Percentiles rank a stretch among this genome's conserved stretches.
phyloP scores from a whole-genome alignment of 441 rosid species.

The Cnidoscolus chayamansa region DNA sequence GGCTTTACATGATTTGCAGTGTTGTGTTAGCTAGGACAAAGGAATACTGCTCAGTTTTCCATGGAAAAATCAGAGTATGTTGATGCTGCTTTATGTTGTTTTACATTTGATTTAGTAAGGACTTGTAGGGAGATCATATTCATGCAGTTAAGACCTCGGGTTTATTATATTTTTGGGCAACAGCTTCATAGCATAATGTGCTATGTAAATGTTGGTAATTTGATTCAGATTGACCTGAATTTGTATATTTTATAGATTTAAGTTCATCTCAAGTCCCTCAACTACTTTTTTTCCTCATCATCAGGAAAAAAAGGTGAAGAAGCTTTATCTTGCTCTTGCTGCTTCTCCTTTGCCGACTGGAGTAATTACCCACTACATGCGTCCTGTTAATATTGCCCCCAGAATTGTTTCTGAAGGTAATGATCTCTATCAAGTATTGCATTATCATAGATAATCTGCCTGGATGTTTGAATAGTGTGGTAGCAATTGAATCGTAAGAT shows the following conservation, averaged over 20 bases:
- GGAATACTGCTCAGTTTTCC: conserved; percentile 76
- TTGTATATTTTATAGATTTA: neutral
- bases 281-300: neutral
- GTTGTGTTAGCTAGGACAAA: conserved; percentile 77
- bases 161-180: neutral
- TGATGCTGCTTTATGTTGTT: neutral
- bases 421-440: conserved; percentile 17
- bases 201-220: neutral
- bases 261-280: conserved; percentile 7
- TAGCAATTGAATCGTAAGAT: neutral
- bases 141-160: neutral
- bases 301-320: conserved; percentile 75
- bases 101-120: neutral
- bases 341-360: conserved; percentile 70
- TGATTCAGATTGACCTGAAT: neutral
- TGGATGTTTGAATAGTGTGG: neutral
- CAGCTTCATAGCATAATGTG: neutral
- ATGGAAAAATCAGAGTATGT: conserved; percentile 67
- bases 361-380: conserved; percentile 79
- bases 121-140: too few relatives aligned
- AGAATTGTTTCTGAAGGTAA: conserved; percentile 78
- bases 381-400: conserved; percentile 73
- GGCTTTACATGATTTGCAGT: conserved; percentile 41
- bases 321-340: conserved; percentile 79
- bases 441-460: conserved; percentile 4